Evolutionary conservation across 164 flowering plant genomes (phyloP).

Genomic region (Magnolia changhungtana): DNA sequence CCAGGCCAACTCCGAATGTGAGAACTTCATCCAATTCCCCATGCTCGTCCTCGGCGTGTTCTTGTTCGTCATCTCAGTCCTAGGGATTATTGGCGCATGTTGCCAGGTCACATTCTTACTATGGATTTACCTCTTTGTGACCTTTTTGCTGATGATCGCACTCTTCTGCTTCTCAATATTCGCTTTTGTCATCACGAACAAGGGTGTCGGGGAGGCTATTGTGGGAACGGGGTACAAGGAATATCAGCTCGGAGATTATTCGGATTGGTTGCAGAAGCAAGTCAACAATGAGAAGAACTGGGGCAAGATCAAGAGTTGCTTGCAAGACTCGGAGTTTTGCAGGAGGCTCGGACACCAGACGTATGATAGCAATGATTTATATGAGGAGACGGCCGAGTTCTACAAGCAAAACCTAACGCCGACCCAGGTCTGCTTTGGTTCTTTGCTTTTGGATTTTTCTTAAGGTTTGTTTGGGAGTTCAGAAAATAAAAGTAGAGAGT

Average conservation of each 20-base stretch:
- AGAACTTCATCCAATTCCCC: conserved; percentile 31
- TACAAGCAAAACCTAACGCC: conserved; percentile 26
- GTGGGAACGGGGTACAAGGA: conserved; percentile 38
- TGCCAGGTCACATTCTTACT: conserved; percentile 26
- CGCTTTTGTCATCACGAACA: conserved; percentile 49
- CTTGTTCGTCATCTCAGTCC: conserved; percentile 22
- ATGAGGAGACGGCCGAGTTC: conserved; percentile 14
- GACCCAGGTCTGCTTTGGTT: conserved; percentile 32
- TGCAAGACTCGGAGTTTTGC: conserved; percentile 46
- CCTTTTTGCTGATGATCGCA: conserved; percentile 38
- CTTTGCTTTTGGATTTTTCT: not conserved
- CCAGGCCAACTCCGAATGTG: conserved; percentile 30
- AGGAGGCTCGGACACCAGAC: not conserved
- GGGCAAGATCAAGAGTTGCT: conserved; percentile 45
- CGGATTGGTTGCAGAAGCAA: conserved; percentile 52
- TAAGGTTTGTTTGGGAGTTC: too few species aligned
- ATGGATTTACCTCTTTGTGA: conserved; percentile 36
- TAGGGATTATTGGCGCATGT: conserved; percentile 48
- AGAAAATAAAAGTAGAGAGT: too few species aligned
- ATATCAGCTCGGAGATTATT: conserved; percentile 50
- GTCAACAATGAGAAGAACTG: conserved; percentile 42
- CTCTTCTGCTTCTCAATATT: conserved; percentile 40
- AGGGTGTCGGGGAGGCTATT: conserved; percentile 33
- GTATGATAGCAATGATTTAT: not conserved
- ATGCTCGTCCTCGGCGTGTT: conserved; percentile 30